Percentiles rank a stretch among this genome's conserved stretches.
Evolutionary conservation across 306 rosid species (phyloP).

Genomic region (Leucaena leucocephala): DNA sequence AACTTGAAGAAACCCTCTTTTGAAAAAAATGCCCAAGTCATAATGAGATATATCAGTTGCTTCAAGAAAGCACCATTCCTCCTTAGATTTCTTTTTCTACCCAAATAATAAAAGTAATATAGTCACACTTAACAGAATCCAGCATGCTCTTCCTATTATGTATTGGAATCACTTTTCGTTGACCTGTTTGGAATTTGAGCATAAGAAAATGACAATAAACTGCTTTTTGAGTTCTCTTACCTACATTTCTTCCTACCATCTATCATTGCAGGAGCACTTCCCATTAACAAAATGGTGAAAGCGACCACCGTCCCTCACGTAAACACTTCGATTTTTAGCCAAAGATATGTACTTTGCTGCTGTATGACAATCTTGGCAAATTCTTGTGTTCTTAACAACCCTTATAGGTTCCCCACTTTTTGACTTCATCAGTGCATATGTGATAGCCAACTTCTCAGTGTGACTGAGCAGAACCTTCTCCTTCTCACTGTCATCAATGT

Average conservation of each 20-base stretch:
- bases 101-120: not conserved
- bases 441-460: constrained; percentile 75
- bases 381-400: constrained; percentile 67
- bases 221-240: constrained; percentile 5
- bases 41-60: not conserved
- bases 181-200: not conserved
- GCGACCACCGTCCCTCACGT: constrained; percentile 57
- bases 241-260: constrained; percentile 44
- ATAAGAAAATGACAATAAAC: constrained; percentile 17
- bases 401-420: constrained; percentile 57
- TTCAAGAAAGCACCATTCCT: not conserved
- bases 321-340: constrained; percentile 49
- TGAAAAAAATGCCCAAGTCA: not conserved
- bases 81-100: not conserved
- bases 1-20: not conserved
- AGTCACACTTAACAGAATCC: constrained; percentile 26
- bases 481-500: constrained; percentile 57
- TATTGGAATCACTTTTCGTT: constrained; percentile 5
- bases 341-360: constrained; percentile 67
- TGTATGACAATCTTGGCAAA: constrained; percentile 65
- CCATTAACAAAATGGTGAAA: constrained; percentile 72
- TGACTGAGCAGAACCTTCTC: constrained; percentile 66
- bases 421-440: constrained; percentile 62
- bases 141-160: constrained; percentile 28
- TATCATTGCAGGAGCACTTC: constrained; percentile 65